Evolutionary conservation across 345 rosid genomes (phyloP).

Genomic region (Eucalyptus grandis): DNA sequence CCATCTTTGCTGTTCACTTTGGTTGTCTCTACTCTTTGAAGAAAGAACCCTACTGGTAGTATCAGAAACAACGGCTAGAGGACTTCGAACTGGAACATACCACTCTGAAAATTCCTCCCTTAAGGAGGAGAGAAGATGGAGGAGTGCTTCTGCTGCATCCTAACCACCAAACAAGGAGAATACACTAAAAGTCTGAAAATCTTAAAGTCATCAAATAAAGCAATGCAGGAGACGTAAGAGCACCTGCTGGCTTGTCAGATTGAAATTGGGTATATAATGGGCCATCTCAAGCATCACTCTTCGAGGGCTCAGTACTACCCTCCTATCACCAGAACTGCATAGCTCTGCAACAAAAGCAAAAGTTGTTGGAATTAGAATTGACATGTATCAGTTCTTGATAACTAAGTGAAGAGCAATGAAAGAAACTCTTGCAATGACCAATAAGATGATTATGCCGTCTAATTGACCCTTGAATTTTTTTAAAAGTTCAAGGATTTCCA

Average conservation of each 20-base stretch:
- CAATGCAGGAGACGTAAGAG: neutral
- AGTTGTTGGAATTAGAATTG: neutral
- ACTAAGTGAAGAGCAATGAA: neutral
- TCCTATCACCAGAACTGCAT: constrained; percentile 11
- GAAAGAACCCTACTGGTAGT: constrained; percentile 38
- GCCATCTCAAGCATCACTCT: constrained; percentile 68
- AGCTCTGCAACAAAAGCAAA: constrained; percentile 27
- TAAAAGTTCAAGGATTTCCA: neutral
- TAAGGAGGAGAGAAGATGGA: constrained; percentile 65
- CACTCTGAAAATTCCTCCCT: constrained; percentile 56
- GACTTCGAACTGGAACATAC: constrained; percentile 30
- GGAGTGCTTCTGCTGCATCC: constrained; percentile 96
- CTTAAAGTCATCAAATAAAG: neutral
- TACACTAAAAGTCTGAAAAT: neutral
- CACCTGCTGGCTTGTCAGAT: constrained; percentile 81
- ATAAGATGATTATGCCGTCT: neutral
- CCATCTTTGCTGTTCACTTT: constrained; percentile 63
- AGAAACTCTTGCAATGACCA: neutral
- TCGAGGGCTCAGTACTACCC: constrained; percentile 42
- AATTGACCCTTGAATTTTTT: neutral
- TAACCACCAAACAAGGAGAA: neutral
- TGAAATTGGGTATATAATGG: constrained; percentile 42
- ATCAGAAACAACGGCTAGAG: constrained; percentile 29
- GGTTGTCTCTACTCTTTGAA: constrained; percentile 10
- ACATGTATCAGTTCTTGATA: neutral